Evolutionary conservation across 1,139 yeast genomes (phyloP), one percentile per base, ranked within the genome.

Genomic region (Trichomonascaceae sp.): DNA sequence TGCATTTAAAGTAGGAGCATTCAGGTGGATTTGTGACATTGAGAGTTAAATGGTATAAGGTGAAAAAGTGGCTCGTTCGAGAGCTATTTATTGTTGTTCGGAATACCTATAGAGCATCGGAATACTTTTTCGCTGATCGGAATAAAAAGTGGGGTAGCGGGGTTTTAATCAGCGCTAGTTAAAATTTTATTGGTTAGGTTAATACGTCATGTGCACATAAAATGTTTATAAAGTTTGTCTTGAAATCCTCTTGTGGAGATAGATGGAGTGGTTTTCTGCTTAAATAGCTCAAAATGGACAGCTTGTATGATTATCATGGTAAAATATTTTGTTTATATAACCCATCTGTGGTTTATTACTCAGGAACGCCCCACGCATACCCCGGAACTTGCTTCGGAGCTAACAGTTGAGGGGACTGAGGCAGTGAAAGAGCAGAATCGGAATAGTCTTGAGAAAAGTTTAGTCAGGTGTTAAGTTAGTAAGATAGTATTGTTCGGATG

Each of bases 1-100:
- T 7, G 50, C 50, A 38, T 48, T 48, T 15, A 48, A 38, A 12
- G 27, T 39, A 9, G 50, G 24, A 12, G 27, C 6, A 39, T 39
- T 12, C 17, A 41, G 24, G n/a, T 20, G 12, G 12, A 39, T 36
- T 36, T 36, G 41, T 13, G 41, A n/a, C 41, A 36, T 36, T n/a
- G 41, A 5, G 41, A 36, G 41, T 36, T 4, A 36, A 13, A 13
- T 2, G 17, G 41, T 5, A n/a, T 15, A 22, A 22, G 3, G 41
- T 36, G 15, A 17, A 15, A 36, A n/a, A n/a, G n/a, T n/a, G 17
- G 41, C 8, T 36, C 15, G 3, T n/a, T 36, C 17, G 15, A 36
- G 17, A 17, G 41, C 15, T 36, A 13, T 27, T 27, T 27, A 27
- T 27, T 10, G 32, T 27, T 27, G 32, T 27, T 27, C 32, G 32